Percentiles rank a stretch among this genome's conserved stretches.
These are phyloP conservation scores for Papiliotrema laurentii DNA, from an alignment of 1,284 basidiomycete species.

Conservation along the genomic window DNA sequence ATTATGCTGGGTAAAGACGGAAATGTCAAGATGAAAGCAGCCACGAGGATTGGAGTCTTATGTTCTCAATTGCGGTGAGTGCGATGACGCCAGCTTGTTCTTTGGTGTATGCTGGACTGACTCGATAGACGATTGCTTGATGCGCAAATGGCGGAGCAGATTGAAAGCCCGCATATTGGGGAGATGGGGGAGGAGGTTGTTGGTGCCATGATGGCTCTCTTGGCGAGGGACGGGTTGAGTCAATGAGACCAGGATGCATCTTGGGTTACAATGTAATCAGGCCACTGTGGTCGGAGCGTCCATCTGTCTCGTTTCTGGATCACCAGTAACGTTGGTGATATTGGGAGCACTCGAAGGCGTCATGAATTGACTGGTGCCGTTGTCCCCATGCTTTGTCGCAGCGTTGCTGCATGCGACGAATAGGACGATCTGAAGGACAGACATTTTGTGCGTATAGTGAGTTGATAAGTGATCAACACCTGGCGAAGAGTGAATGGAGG, in stretches of 20 bases:
- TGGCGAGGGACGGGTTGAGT: constrained; percentile 50
- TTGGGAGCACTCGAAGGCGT: too few relatives aligned
- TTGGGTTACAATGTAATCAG: too few relatives aligned
- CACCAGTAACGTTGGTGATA: too few relatives aligned
- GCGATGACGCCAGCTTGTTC: not conserved
- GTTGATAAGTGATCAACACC: too few relatives aligned
- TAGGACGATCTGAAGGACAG: too few relatives aligned
- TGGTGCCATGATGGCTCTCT: constrained; percentile 64
- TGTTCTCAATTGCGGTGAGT: constrained; percentile 72
- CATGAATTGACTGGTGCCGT: too few relatives aligned
- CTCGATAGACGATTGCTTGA: constrained; percentile 58
- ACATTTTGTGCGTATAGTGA: too few relatives aligned
- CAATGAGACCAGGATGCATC: constrained; percentile 5
- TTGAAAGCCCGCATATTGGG: constrained; percentile 50
- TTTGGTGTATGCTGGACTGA: not conserved
- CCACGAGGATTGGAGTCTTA: constrained; percentile 81
- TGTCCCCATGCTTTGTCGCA: too few relatives aligned
- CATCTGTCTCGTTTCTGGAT: too few relatives aligned
- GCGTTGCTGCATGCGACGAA: too few relatives aligned
- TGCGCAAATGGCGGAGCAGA: constrained; percentile 57
- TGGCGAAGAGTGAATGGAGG: too few relatives aligned
- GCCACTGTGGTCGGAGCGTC: too few relatives aligned
- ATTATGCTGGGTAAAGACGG: constrained; percentile 59
- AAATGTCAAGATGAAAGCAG: constrained; percentile 67
- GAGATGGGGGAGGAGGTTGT: constrained; percentile 59